Percentiles rank a stretch among this genome's conserved stretches.
phyloP scores from a whole-genome alignment of 208 protist genomes.

The Leishmania major region DNA sequence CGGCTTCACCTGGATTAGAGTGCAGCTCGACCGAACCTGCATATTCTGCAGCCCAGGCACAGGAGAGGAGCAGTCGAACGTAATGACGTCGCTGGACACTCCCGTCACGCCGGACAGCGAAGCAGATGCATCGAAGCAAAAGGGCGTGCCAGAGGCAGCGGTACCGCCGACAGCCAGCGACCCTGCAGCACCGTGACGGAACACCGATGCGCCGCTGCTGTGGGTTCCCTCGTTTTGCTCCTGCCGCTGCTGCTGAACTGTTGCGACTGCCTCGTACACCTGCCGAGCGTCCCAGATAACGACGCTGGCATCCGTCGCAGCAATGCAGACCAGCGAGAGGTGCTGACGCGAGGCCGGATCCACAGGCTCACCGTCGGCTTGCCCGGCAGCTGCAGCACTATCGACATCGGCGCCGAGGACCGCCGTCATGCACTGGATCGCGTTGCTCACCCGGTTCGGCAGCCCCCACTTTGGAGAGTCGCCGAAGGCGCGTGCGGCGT shows the following conservation, averaged over 20 bases:
- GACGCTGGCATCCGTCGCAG: slow-evolving; percentile 81
- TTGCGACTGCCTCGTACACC: slow-evolving; percentile 71
- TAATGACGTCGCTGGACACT: slow-evolving; percentile 64
- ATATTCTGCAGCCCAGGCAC: slow-evolving; percentile 34
- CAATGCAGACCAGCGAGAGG: slow-evolving; percentile 82
- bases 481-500: slow-evolving; percentile 32
- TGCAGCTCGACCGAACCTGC: slow-evolving; percentile 71
- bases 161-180: neutral
- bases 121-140: neutral
- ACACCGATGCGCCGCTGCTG: neutral
- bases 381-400: neutral
- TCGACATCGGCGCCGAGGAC: slow-evolving; percentile 3
- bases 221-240: slow-evolving; percentile 8
- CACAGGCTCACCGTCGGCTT: neutral
- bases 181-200: neutral
- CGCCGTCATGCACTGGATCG: slow-evolving; percentile 44
- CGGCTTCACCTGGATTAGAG: slow-evolving; percentile 76
- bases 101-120: neutral
- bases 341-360: slow-evolving; percentile 46
- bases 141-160: neutral
- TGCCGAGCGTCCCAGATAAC: slow-evolving; percentile 85
- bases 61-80: slow-evolving; percentile 44
- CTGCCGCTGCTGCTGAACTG: slow-evolving; percentile 11
- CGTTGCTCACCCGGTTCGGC: slow-evolving; percentile 62
- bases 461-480: slow-evolving; percentile 21